A percentile compares a stretch with the other conserved stretches of the same genome.
Evolutionary conservation across 2,329 filamentous ascomycete genomes (phyloP).

Genomic region (Fusarium annulatum): DNA sequence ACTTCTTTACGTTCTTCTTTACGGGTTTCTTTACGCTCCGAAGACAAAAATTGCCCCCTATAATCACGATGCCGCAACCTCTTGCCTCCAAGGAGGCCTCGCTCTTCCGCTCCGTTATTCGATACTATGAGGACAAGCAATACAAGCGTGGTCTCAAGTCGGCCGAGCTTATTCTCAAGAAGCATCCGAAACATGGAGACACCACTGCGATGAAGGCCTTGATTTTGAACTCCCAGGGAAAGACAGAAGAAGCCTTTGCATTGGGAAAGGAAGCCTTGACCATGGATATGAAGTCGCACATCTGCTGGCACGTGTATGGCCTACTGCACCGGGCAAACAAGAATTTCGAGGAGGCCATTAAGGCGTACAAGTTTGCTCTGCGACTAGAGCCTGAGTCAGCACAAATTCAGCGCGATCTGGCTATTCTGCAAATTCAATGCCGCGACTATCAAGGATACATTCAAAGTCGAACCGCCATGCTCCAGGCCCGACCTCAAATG

Average conservation of each 20-base stretch:
- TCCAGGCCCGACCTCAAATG: conserved; percentile 82
- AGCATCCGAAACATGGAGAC: conserved; percentile 95
- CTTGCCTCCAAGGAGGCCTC: conserved; percentile 89
- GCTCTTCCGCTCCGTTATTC: conserved; percentile 94
- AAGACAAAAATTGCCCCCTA: neutral
- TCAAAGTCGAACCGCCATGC: conserved; percentile 87
- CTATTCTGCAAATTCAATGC: conserved; percentile 94
- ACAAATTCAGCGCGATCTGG: conserved; percentile 94
- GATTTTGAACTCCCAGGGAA: conserved; percentile 92
- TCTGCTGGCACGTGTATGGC: conserved; percentile 99
- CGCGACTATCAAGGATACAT: conserved; percentile 95
- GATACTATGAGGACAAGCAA: conserved; percentile 97
- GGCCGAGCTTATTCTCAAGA: conserved; percentile 95
- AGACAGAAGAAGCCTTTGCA: conserved; percentile 92
- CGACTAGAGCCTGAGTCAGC: conserved; percentile 92
- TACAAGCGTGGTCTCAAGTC: conserved; percentile 95
- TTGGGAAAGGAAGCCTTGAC: conserved; percentile 92
- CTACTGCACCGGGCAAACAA: conserved; percentile 92
- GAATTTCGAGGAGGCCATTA: conserved; percentile 99
- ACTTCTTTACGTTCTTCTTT: neutral
- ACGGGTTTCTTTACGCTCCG: neutral
- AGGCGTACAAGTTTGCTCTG: conserved; percentile 97
- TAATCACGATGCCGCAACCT: conserved; percentile 72
- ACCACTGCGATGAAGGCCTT: conserved; percentile 99
- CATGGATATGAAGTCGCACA: conserved; percentile 98